Base-by-base conservation (phyloP, 164 flowering plant species). In the Chimonanthus salicifolius region DNA sequence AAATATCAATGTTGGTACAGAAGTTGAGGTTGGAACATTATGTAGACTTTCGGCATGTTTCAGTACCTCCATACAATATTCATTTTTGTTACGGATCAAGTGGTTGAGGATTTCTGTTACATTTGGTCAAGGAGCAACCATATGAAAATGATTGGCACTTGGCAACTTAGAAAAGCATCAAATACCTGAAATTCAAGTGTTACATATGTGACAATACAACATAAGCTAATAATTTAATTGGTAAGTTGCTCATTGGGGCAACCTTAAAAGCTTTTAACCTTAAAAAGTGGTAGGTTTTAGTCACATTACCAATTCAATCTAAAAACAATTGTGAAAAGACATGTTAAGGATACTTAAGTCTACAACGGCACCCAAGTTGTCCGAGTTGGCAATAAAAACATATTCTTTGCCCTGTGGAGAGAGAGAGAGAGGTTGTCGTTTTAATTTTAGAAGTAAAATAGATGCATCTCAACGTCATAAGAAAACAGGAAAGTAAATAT, bases 41-140 rank as follows among this genome's bases (percentile, higher is more conserved):
- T 64, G 18, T 7, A 15, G 18, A 75, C 3, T 2, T 72, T 11
- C 69, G 13, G 3, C 8, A 47, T 47, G 13, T 47, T 44, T 64
- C 15, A n/a, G 5, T 86, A 92, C 97, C 98, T 94, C 99, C 99
- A 94, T 94, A 75, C 99, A 94, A 82, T 92, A 92, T 67, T 92
- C 98, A 74, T 91, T 93, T 83, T 95, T 91, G 87, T 91, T 90
- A 6, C 77, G 75, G 77, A 93, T 76, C 93, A 95, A 83, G 77
- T 93, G 94, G 66, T 83, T 83, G 71, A 95, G 83, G 83, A 93
- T 95, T 83, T 93, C 99, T 95, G 71, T 69, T 70, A 67, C n/a
- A 79, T 4, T 60, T 33, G 76, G 86, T 89, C 83, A 92, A 84
- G 97, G 86, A 82, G 18, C 20, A 54, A 6, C n/a, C 6, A 33